A percentile compares a stretch with the other conserved stretches of the same genome.
Conservation (phyloP, 345 rosid genomes). For the Mercurialis annua region DNA sequence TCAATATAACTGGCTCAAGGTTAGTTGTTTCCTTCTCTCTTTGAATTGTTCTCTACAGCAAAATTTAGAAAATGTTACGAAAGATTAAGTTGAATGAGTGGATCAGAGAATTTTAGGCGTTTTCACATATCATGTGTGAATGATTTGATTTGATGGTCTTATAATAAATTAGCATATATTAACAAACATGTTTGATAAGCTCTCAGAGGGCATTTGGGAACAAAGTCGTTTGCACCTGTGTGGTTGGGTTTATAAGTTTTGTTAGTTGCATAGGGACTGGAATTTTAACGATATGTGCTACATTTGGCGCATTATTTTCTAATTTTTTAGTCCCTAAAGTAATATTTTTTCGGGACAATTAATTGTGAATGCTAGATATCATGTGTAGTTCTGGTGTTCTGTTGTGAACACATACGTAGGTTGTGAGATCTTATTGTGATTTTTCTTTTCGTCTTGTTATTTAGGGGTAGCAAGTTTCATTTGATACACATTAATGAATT, state of each 20-base stretch:
- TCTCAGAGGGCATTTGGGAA: neutral
- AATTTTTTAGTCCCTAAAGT: too few relatives aligned
- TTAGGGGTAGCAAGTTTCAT: too few relatives aligned
- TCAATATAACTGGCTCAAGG: conserved; percentile 87
- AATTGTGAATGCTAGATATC: too few relatives aligned
- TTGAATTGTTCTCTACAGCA: neutral
- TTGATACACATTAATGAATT: neutral
- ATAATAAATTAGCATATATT: neutral
- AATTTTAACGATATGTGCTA: too few relatives aligned
- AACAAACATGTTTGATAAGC: neutral
- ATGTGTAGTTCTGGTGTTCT: too few relatives aligned
- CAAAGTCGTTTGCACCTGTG: neutral
- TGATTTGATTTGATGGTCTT: neutral
- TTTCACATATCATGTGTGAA: neutral
- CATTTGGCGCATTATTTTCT: neutral
- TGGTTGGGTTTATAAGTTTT: neutral
- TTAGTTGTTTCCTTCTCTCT: conserved; percentile 13
- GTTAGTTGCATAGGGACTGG: neutral
- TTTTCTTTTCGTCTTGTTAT: neutral
- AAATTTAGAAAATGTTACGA: neutral
- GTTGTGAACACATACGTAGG: neutral
- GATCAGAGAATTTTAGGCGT: neutral
- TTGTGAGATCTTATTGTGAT: neutral
- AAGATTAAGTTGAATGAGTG: neutral
- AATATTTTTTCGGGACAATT: too few relatives aligned